Evolutionary conservation across 208 protist genomes (phyloP).

Genomic region (Trypanosoma scelopori): DNA sequence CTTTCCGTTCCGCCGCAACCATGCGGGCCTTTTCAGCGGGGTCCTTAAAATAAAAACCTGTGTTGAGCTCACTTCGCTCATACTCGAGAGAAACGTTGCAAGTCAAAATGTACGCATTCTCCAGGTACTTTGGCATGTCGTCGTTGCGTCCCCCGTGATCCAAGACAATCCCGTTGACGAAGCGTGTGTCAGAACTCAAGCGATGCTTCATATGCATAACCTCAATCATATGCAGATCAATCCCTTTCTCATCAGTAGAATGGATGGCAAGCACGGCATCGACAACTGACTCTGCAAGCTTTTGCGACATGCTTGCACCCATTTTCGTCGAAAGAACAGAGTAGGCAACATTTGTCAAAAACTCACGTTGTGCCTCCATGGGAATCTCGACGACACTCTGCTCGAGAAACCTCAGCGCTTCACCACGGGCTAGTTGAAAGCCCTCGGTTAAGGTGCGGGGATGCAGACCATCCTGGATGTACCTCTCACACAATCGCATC

Average conservation of each 20-base stretch:
- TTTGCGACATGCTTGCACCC: constrained; percentile 56
- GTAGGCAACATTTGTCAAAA: constrained; percentile 95
- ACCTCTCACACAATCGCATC: constrained; percentile 97
- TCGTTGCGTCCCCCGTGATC: constrained; percentile 99
- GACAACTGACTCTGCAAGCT: constrained; percentile 94
- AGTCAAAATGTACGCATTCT: constrained; percentile 98
- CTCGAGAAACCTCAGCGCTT: constrained; percentile 92
- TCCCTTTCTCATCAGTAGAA: constrained; percentile 58
- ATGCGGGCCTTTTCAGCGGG: constrained; percentile 97
- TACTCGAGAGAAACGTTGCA: constrained; percentile 99
- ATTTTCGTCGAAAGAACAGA: constrained; percentile 97
- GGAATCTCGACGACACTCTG: constrained; percentile 71
- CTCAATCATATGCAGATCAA: constrained; percentile 99
- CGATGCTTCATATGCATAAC: constrained; percentile 99
- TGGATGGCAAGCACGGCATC: constrained; percentile 95
- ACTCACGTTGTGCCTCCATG: constrained; percentile 76
- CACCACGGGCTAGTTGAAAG: constrained; percentile 95
- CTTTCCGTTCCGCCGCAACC: constrained; percentile 96
- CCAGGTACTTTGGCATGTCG: constrained; percentile 97
- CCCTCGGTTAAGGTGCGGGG: constrained; percentile 97
- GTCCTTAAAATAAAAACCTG: constrained; percentile 97
- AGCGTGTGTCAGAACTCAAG: constrained; percentile 93
- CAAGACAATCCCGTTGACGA: constrained; percentile 99
- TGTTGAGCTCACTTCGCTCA: constrained; percentile 99
- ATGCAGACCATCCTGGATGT: constrained; percentile 99